Base-by-base conservation (phyloP, 164 flowering plant genomes). In the Sedum album region DNA sequence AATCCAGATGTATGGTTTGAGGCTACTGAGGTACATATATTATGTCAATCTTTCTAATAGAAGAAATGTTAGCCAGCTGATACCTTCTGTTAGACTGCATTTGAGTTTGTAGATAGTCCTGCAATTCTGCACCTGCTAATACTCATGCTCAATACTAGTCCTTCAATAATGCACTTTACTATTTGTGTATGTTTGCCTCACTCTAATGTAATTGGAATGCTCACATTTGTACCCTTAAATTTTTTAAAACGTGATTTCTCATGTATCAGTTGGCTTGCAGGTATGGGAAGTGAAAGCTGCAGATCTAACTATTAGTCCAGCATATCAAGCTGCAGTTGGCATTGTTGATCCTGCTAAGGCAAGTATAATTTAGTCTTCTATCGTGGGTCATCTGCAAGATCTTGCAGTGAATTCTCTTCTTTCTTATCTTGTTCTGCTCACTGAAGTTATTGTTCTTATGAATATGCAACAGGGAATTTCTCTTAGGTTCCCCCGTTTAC, bases 241-340 rank as follows among this genome's bases (percentile, higher is more conserved):
- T 23, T 8, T 23, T 30, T 55, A 0, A 31, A 55, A 25, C 10
- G 9, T 55, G 11, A 25, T 26, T 55, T 55, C 31, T 55, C 13
- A 25, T 55, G 31, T 55, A 30, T 41, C 20, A 15, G 42, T 41
- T 46, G 25, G n/a, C 23, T 1, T 64, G 26, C 78, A 92, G 99
- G 97, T 92, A 42, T 92, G 99, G 99, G 99, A 92, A 82, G 97
- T 92, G 60, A 92, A 95, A 82, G 97, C 96, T 71, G 99, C 97
- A 42, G 97, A 95, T 75, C 82, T 95, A 81, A 95, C 96, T 61
- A 90, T 92, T 69, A 92, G 97, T 74, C 96, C 97, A 49, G 94
- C 90, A 70, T 79, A 95, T 76, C 83, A 83, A 67, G 99, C 97
- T 74, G 99, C 92, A 38, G 65, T 75, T 76, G 97, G 97, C 33